phyloP scores from a whole-genome alignment of 2,329 filamentous ascomycete genomes.

The Plenodomus tracheiphilus region DNA sequence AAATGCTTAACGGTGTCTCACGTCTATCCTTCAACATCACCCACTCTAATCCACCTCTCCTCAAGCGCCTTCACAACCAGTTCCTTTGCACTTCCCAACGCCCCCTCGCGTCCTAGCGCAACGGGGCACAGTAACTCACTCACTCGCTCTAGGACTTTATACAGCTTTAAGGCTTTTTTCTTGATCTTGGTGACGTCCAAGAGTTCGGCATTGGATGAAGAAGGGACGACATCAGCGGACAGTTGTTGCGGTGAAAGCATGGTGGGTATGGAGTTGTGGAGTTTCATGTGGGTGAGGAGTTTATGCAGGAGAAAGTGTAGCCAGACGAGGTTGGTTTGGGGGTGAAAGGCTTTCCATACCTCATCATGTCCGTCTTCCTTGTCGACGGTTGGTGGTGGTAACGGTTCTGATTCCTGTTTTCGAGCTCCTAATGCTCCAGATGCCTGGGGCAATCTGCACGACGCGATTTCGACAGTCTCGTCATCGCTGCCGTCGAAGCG shows the following conservation, averaged over 20 bases:
- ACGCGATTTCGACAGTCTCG: background rate
- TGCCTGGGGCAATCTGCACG: conserved; percentile 8
- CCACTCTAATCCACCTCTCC: conserved; percentile 39
- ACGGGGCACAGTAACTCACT: conserved; percentile 47
- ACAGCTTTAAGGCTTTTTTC: conserved; percentile 44
- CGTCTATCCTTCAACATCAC: conserved; percentile 37
- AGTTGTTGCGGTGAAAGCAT: conserved; percentile 11
- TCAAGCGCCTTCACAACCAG: conserved; percentile 40
- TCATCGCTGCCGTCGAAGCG: conserved; percentile 17
- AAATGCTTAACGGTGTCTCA: too few relatives aligned
- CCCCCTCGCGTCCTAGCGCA: conserved; percentile 23
- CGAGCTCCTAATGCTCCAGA: background rate
- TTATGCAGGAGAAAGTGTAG: conserved; percentile 63
- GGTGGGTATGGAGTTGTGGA: conserved; percentile 22
- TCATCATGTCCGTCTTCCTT: conserved; percentile 1
- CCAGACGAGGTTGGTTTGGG: conserved; percentile 67
- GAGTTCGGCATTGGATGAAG: conserved; percentile 4
- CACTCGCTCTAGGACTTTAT: conserved; percentile 42
- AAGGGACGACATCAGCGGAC: background rate
- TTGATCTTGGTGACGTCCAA: conserved; percentile 25
- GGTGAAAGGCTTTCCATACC: conserved; percentile 59
- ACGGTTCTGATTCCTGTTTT: background rate
- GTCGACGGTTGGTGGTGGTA: background rate
- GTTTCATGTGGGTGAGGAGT: conserved; percentile 50
- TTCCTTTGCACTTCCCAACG: conserved; percentile 37